A percentile compares a stretch with the other conserved stretches of the same genome.
phyloP scores from a whole-genome alignment of 768 basidiomycete genomes.

The Pseudohyphozyma bogoriensis region DNA sequence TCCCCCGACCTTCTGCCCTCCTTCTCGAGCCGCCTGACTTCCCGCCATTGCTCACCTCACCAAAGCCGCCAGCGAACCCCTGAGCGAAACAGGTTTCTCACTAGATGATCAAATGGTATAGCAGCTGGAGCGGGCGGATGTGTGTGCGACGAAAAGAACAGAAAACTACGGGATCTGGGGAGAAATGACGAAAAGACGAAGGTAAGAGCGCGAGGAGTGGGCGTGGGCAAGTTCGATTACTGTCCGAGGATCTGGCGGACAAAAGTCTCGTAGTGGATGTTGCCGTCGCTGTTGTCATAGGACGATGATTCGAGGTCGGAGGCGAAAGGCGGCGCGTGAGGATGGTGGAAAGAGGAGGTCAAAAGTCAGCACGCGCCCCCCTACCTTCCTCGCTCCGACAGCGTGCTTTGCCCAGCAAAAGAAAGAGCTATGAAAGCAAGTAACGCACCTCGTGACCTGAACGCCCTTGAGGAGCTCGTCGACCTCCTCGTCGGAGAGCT shows the following conservation, averaged over 20 bases:
- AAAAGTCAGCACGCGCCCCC: background rate
- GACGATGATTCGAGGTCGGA: background rate
- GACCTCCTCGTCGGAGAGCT: constrained; percentile 95
- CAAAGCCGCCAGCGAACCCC: too few relatives aligned
- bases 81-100: too few relatives aligned
- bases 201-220: background rate
- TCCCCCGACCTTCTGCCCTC: too few relatives aligned
- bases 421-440: constrained; percentile 8
- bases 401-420: background rate
- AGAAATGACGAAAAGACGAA: background rate
- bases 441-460: constrained; percentile 73
- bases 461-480: constrained; percentile 95
- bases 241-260: constrained; percentile 74
- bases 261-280: constrained; percentile 94
- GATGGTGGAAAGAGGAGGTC: background rate
- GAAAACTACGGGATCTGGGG: too few relatives aligned
- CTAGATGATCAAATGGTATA: too few relatives aligned
- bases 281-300: constrained; percentile 63
- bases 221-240: background rate
- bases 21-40: too few relatives aligned
- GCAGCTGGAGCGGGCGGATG: too few relatives aligned
- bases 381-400: constrained; percentile 8
- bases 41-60: too few relatives aligned
- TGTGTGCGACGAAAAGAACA: too few relatives aligned
- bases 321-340: background rate